Evolutionary conservation across 306 rosid genomes (phyloP), one percentile per base, ranked within the genome.

Genomic region (Trifolium pratense): DNA sequence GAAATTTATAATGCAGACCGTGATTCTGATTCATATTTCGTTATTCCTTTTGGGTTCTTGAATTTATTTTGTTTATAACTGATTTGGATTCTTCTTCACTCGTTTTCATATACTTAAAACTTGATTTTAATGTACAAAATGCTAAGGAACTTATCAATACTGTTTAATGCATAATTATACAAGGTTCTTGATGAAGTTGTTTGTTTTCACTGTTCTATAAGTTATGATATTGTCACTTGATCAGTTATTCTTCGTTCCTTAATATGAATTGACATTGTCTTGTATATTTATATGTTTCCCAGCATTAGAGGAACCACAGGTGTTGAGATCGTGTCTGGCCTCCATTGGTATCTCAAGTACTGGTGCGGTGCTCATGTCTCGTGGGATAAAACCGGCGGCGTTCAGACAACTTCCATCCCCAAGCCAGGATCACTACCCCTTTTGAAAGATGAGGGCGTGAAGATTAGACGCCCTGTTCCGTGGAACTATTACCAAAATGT

Each of bases 401-500:
- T 80, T 84, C 98, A 88, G 83, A 77, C 81, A 75, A 85, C 84
- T 82, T 87, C 98, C 51, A 63, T 93, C 78, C 98, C 96, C 16
- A 80, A 84, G 63, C 90, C 96, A 25, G 94, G 94, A 77, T 93
- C 90, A 73, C 89, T 91, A 6, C 96, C 97, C 55, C 85, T 11
- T 74, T 59, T 93, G 31, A 83, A 87, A 78, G 85, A 81, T 49
- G 75, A 79, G 51, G 92, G 91, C 13, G 79, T 88, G 66, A 79
- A 73, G 74, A 77, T 94, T 73, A 89, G 84, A 82, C 92, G 90
- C 31, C 94, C 97, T 0, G 92, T 91, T 83, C 94, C 92, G 16
- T 87, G 91, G 98, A 91, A 91, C 78, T 94, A 91, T 77, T 94
- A 94, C 85, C 98, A 94, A 82, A 94, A 94, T 80, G 98, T 91